Base-by-base conservation (phyloP, 2,329 filamentous ascomycete species). In the Xylariaceae sp. region DNA sequence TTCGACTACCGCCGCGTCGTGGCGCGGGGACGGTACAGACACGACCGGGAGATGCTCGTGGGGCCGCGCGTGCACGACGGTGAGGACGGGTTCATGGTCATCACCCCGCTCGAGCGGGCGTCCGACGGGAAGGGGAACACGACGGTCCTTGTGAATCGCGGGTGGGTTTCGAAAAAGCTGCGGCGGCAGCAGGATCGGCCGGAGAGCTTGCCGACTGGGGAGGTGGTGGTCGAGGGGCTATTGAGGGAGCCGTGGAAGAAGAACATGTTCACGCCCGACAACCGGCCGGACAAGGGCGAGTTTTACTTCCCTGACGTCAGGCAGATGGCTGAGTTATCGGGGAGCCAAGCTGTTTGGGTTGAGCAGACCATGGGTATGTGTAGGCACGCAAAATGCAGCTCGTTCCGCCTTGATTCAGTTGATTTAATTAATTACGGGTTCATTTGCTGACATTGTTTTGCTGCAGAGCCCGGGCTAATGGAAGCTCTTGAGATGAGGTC, bases 251-350 rank as follows among this genome's bases (percentile, higher is more conserved):
- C 92, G 8, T 95, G 89, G 83, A 94, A 95, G 80, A 95, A 92
- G 79, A 99, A 99, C 70, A 87, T 92, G 81, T 99, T 99, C 70
- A 99, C 94, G 52, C 94, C 94, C 0, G 85, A 88, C 0, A 99
- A 99, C 65, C 78, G 83, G 63, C 92, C 92, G 0, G 86, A 92
- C 62, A 84, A 85, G 67, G 83, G 86, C 55, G 86, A 91, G 71
- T 99, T 95, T 70, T 96, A 96, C 73, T 99, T 99, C 67, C 92
- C 94, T 0, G 92, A 96, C 71, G 89, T 99, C 21, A 72, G 80
- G 64, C 84, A 96, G 77, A 99, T 99, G 94, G 94, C 94, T 1
- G 78, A 76, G 57, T 72, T 90, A 68, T 85, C 85, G 21, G 89
- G 88, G 1, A 92, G 87, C 65, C 90, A 96, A 72, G 79, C 90